phyloP scores from a whole-genome alignment of 2,329 filamentous ascomycete species.

The Akanthomyces muscarius region DNA sequence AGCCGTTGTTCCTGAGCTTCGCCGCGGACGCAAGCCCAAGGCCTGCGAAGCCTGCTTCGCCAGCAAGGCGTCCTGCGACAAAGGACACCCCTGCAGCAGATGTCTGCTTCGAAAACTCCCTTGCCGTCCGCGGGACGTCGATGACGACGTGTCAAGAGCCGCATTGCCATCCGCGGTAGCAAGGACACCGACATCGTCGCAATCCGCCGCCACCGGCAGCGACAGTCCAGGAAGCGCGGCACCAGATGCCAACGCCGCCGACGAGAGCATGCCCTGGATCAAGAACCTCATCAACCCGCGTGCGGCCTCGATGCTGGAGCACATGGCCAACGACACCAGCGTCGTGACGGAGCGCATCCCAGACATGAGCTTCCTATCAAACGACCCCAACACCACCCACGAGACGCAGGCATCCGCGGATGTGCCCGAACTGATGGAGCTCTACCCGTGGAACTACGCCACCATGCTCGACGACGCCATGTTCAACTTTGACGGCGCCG shows the following conservation, averaged over 20 bases:
- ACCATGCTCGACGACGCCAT: constrained; percentile 14
- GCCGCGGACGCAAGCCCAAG: constrained; percentile 26
- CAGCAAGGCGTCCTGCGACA: constrained; percentile 29
- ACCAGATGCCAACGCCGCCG: background rate
- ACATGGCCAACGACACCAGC: constrained; percentile 18
- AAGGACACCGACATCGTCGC: background rate
- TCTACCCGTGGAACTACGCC: constrained; percentile 20
- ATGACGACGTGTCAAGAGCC: background rate
- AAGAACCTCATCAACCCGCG: constrained; percentile 25
- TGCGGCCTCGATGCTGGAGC: constrained; percentile 24
- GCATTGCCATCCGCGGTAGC: background rate
- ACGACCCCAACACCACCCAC: background rate
- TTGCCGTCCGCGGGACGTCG: constrained; percentile 10
- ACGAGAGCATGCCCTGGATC: constrained; percentile 23
- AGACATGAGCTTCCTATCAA: constrained; percentile 13
- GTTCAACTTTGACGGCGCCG: constrained; percentile 6
- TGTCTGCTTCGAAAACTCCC: constrained; percentile 22
- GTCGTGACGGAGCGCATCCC: constrained; percentile 1
- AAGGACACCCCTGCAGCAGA: constrained; percentile 24
- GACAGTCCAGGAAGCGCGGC: background rate
- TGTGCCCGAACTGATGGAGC: constrained; percentile 10
- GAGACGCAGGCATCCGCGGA: background rate
- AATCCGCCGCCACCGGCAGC: background rate
- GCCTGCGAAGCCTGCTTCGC: constrained; percentile 29
- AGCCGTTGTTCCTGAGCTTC: constrained; percentile 21